Evolutionary conservation across 257 asterid genomes (phyloP), one percentile per base, ranked within the genome.

Genomic region (Gentiana straminea): DNA sequence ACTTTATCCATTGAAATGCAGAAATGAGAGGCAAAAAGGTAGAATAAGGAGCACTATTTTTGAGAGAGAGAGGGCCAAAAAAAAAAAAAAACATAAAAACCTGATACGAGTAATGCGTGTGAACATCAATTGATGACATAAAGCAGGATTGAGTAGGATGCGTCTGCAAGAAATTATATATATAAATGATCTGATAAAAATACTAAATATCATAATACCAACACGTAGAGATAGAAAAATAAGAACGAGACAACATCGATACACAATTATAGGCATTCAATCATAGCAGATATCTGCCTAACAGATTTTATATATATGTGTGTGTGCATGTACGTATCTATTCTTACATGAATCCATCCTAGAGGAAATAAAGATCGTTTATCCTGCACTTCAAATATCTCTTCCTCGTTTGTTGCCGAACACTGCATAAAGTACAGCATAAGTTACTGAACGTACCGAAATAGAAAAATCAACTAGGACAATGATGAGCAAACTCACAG

Each of bases 91-190:
- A 66, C 46, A 34, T 41, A 38, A 57, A 60, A 62, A 90, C 98
- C 98, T 90, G 98, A 71, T 90, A 90, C n/a, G 95, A 80, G 75
- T 90, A 90, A 66, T 90, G 98, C 0, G 98, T 86, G 69, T 90
- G 98, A 64, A 90, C 89, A 72, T 90, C 98, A 58, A 90, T 86
- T 62, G 96, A 90, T 37, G 98, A 90, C 98, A 90, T 90, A 79
- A 86, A 90, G 70, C 98, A 90, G 57, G 98, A 90, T 65, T 90
- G 98, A 1, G 96, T 86, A 37, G 98, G 98, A 79, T 90, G 96
- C 13, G 98, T 90, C 98, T 90, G 86, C 80, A 80, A 73, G 64
- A 60, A n/a, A n/a, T n/a, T n/a, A n/a, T n/a, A n/a, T n/a, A n/a
- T n/a, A n/a, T n/a, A n/a, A n/a, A n/a, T n/a, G n/a, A n/a, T n/a